phyloP scores from a whole-genome alignment of 1,284 basidiomycete species.

The Fomitopsis schrenkii region DNA sequence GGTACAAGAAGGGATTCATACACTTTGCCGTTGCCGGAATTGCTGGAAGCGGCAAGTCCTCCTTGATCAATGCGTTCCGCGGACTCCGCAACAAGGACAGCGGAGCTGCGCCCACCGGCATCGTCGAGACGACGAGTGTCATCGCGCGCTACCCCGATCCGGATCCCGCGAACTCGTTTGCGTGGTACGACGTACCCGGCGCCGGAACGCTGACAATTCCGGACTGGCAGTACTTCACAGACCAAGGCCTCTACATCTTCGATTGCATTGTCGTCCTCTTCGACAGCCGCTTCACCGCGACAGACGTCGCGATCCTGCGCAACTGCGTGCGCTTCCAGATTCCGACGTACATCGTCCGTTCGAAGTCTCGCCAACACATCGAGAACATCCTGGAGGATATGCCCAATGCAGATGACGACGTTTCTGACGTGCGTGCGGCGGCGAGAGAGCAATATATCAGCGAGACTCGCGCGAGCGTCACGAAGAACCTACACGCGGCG shows the following conservation, averaged over 20 bases:
- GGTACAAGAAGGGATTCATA: background rate
- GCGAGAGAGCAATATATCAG: background rate
- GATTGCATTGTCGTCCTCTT: background rate
- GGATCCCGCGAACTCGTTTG: background rate
- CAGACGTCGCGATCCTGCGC: background rate
- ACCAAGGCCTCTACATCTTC: background rate
- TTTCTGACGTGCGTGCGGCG: background rate
- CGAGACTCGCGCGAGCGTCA: background rate
- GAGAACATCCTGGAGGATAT: background rate
- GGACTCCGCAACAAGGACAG: background rate
- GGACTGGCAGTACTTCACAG: background rate
- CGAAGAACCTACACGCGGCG: background rate
- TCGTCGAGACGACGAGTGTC: background rate
- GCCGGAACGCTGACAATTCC: background rate
- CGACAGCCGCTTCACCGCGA: background rate
- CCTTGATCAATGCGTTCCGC: background rate
- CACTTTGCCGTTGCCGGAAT: background rate
- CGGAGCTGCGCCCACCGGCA: background rate
- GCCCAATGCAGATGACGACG: background rate
- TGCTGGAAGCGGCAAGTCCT: background rate
- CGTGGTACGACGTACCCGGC: background rate
- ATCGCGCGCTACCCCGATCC: background rate
- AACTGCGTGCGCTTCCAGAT: background rate
- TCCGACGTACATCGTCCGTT: background rate
- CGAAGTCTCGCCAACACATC: background rate